These are phyloP conservation scores for Hericium coralloides DNA, from an alignment of 768 basidiomycete genomes.

Conservation along the genomic window DNA sequence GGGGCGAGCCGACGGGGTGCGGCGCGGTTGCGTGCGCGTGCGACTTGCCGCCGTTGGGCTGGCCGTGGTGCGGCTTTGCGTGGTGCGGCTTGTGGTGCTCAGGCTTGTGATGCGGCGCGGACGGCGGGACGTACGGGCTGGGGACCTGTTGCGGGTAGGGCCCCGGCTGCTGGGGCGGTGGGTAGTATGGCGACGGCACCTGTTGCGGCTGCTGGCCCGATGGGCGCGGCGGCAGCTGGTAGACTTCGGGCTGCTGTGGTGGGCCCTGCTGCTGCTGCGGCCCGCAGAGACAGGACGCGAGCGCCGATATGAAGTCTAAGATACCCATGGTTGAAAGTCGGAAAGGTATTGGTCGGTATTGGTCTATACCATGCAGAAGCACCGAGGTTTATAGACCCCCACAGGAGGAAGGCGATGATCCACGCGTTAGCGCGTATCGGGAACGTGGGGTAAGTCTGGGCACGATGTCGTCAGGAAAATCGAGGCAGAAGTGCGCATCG, in stretches of 20 bases:
- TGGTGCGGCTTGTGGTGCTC: conserved; percentile 14
- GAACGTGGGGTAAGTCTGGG: no score
- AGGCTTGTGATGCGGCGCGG: conserved; percentile 9
- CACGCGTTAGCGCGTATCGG: no score
- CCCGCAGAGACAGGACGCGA: not conserved
- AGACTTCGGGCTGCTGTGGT: not conserved
- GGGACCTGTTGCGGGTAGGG: conserved; percentile 8
- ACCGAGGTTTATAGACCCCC: no score
- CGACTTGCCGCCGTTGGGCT: conserved; percentile 13
- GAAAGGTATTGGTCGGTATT: no score
- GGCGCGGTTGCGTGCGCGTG: not conserved
- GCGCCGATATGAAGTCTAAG: not conserved
- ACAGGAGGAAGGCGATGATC: no score
- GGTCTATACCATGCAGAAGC: no score
- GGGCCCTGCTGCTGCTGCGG: not conserved
- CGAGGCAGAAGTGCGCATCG: no score
- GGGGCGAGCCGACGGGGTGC: not conserved
- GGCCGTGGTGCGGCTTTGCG: not conserved
- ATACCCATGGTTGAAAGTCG: not conserved
- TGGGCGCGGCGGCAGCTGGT: not conserved
- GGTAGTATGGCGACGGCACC: conserved; percentile 1
- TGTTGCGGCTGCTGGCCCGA: conserved; percentile 5
- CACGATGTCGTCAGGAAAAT: no score
- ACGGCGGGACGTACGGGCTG: not conserved
- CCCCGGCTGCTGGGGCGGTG: conserved; percentile 3